A percentile compares a stretch with the other conserved stretches of the same genome.
These are phyloP conservation scores for Boletus smithii DNA, from an alignment of 1,284 basidiomycete genomes.

Conservation along the genomic window DNA sequence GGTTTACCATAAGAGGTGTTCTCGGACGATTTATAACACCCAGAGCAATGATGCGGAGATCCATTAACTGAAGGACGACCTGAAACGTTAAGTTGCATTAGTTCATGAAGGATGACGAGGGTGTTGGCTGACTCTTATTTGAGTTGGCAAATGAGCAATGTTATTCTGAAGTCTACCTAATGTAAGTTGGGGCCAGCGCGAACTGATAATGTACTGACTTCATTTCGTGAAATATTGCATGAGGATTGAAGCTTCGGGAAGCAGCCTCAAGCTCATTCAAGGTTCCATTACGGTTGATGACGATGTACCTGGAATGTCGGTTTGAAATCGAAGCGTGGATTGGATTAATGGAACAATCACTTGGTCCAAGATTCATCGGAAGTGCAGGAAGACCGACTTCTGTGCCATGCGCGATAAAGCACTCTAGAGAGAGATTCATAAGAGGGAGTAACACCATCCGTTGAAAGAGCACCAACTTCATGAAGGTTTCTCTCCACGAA, in stretches of 20 bases:
- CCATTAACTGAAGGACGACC: slow-evolving; percentile 66
- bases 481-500: slow-evolving; percentile 58
- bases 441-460: not conserved
- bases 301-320: slow-evolving; percentile 52
- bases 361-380: slow-evolving; percentile 78
- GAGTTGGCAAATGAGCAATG: slow-evolving; percentile 58
- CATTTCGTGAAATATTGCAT: slow-evolving; percentile 65
- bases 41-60: slow-evolving; percentile 70
- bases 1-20: slow-evolving; percentile 55
- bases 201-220: slow-evolving; percentile 47
- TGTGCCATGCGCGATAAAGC: slow-evolving; percentile 62
- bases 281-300: slow-evolving; percentile 68
- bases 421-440: slow-evolving; percentile 38
- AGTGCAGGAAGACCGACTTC: slow-evolving; percentile 64
- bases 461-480: slow-evolving; percentile 44
- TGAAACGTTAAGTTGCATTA: slow-evolving; percentile 27
- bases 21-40: slow-evolving; percentile 60
- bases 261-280: slow-evolving; percentile 65
- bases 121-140: slow-evolving; percentile 46
- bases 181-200: not conserved
- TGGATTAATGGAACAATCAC: slow-evolving; percentile 37
- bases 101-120: slow-evolving; percentile 10
- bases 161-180: slow-evolving; percentile 56
- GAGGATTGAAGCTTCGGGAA: slow-evolving; percentile 64
- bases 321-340: slow-evolving; percentile 4